phyloP scores from a whole-genome alignment of 176 grass and related monocot species.

The Eleusine indica region DNA sequence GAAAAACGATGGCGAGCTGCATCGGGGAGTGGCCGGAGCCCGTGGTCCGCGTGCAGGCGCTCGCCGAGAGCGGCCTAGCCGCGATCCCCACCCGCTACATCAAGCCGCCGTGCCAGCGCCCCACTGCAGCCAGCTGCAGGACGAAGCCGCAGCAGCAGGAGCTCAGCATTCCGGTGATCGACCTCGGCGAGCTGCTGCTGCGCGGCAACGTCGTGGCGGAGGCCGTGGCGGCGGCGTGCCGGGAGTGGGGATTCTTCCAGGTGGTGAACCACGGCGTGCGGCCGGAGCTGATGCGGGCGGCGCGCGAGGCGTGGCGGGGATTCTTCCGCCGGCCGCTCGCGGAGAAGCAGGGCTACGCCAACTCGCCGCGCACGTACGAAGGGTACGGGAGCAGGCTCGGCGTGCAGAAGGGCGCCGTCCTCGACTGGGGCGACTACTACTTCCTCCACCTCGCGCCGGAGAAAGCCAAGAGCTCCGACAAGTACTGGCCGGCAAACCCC shows the following conservation, averaged over 20 bases:
- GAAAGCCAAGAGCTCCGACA: constrained; percentile 44
- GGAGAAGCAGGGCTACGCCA: constrained; percentile 70
- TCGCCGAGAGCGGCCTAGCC: constrained; percentile 68
- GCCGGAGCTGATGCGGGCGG: constrained; percentile 55
- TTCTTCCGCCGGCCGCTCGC: constrained; percentile 69
- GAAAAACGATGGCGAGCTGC: constrained; percentile 32
- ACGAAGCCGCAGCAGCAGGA: no score
- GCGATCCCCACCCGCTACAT: constrained; percentile 72
- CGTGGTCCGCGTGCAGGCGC: constrained; percentile 71
- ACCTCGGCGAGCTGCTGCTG: constrained; percentile 54
- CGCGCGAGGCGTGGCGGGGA: constrained; percentile 61
- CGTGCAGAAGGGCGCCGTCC: constrained; percentile 73
- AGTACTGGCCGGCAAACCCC: constrained; percentile 62
- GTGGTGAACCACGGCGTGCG: constrained; percentile 80
- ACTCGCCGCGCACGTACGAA: constrained; percentile 79
- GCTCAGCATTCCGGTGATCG: constrained; percentile 66
- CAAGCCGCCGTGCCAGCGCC: constrained; percentile 71
- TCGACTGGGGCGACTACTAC: constrained; percentile 97
- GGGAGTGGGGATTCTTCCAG: constrained; percentile 89
- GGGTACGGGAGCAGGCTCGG: constrained; percentile 91
- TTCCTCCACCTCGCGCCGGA: constrained; percentile 73
- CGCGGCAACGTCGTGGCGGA: constrained; percentile 2
- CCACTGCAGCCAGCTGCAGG: not conserved
- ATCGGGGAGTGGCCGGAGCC: constrained; percentile 79
- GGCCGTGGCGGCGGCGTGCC: constrained; percentile 63